Evolutionary conservation across 768 basidiomycete genomes (phyloP), one percentile per base, ranked within the genome.

Genomic region (Amanita pseudoporphyria): DNA sequence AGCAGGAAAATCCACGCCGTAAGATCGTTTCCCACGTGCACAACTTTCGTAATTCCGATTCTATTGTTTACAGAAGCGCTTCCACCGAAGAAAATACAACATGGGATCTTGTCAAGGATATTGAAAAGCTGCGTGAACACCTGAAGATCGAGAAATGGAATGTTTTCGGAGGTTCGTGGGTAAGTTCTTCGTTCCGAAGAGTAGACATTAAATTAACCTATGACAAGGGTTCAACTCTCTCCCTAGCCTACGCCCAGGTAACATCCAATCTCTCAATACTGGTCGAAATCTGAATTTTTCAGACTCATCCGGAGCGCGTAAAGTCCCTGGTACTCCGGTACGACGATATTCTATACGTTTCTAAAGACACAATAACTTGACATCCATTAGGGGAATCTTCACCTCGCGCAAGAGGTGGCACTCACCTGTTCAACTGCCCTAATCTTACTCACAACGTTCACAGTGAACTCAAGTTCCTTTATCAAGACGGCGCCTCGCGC

Each of bases 141-240:
- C 74, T 97, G 13, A 67, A 67, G 36, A 74, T 97, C 49, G 82
- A 88, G 16, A 88, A 81, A 60, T 96, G 92, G 93, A 82, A 94
- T 50, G 88, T 96, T 22, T 96, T 97, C 60, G 94, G 94, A 24
- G 93, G 93, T 7, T 89, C 85, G 43, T 95, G 93, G 92, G 87
- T 85, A 56, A 44, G 70, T 61, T 12, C 16, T 4, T 12, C 16
- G 16, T 28, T 13, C 12, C 5, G 10, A 30, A 26, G 13, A 10
- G 19, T 19, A 19, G 6, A n/a, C 19, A 24, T 4, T 32, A 44
- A 13, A 18, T 28, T 52, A 24, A 24, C 19, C 18, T 33, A 38
- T 36, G 38, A 49, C 3, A 37, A 81, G 87, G 93, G 94, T 2
- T 92, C 89, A 3, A 94, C 93, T 3, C 73, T 97, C 9, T 76